Conservation (phyloP, 2,329 filamentous ascomycete genomes). For the Lasiodiplodia citricola region DNA sequence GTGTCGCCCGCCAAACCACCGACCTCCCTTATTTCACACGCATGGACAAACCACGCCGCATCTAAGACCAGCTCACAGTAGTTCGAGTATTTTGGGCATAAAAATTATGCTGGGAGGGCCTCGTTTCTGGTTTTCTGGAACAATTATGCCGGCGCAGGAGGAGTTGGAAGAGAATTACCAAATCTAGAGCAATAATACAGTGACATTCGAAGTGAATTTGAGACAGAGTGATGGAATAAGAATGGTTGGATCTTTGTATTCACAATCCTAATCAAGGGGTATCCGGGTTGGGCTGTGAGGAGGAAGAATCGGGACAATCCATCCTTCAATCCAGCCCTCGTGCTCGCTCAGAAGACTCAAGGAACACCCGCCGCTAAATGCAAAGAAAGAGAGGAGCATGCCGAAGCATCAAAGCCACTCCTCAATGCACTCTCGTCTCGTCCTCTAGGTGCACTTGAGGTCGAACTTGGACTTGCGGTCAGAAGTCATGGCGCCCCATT, state of each 20-base stretch:
- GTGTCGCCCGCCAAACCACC: too few species aligned
- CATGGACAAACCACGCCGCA: too few species aligned
- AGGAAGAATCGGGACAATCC: neutral
- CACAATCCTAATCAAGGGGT: neutral
- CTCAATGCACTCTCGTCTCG: neutral
- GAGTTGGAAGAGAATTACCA: neutral
- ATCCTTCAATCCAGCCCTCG: neutral
- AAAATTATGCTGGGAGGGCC: too few species aligned
- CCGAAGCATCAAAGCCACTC: neutral
- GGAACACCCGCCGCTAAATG: neutral
- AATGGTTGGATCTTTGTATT: neutral
- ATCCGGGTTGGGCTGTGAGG: neutral
- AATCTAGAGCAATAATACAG: neutral
- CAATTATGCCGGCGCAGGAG: neutral
- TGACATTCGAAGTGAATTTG: neutral
- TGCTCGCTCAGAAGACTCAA: neutral
- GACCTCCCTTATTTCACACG: too few species aligned
- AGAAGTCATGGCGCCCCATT: slow-evolving; percentile 71
- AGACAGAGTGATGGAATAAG: neutral
- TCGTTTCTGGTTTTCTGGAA: too few species aligned
- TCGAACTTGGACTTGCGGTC: slow-evolving; percentile 64
- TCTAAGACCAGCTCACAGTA: too few species aligned
- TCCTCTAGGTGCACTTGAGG: slow-evolving; percentile 32
- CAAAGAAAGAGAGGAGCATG: neutral
- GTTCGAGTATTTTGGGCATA: too few species aligned